A percentile compares a stretch with the other conserved stretches of the same genome.
Evolutionary conservation across 345 rosid species (phyloP).

Genomic region (Heritiera littoralis): DNA sequence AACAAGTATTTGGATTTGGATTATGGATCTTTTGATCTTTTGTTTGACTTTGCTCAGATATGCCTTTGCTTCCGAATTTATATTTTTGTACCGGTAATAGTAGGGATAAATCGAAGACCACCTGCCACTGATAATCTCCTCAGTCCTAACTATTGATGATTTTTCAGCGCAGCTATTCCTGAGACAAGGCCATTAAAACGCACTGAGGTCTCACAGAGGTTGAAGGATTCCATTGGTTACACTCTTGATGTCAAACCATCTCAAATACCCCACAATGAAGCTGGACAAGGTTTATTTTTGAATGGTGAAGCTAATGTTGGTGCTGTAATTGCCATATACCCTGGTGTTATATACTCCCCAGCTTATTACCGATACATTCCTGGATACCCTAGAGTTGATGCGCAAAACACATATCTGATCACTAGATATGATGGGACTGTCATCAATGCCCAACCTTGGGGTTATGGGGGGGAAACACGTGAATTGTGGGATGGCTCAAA

Average conservation of each 20-base stretch:
- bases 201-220: constrained; percentile 53
- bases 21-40: background rate
- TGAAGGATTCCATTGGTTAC: constrained; percentile 72
- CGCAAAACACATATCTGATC: constrained; percentile 69
- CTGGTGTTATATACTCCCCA: constrained; percentile 76
- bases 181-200: constrained; percentile 62
- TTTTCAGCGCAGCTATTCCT: constrained; percentile 67
- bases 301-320: constrained; percentile 81
- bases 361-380: constrained; percentile 78
- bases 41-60: background rate
- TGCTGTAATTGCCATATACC: constrained; percentile 77
- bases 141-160: constrained; percentile 41
- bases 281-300: constrained; percentile 75
- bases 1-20: background rate
- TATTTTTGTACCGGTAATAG: background rate
- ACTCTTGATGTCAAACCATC: constrained; percentile 65
- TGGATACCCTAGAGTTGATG: constrained; percentile 74
- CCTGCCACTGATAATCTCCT: background rate
- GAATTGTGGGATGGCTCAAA: constrained; percentile 58
- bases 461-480: constrained; percentile 63
- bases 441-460: constrained; percentile 90
- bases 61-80: background rate
- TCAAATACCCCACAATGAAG: constrained; percentile 67
- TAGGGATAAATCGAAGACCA: background rate
- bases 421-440: constrained; percentile 80